Evolutionary conservation across 202 grass and related monocot genomes (phyloP).

Genomic region (Setaria italica): DNA sequence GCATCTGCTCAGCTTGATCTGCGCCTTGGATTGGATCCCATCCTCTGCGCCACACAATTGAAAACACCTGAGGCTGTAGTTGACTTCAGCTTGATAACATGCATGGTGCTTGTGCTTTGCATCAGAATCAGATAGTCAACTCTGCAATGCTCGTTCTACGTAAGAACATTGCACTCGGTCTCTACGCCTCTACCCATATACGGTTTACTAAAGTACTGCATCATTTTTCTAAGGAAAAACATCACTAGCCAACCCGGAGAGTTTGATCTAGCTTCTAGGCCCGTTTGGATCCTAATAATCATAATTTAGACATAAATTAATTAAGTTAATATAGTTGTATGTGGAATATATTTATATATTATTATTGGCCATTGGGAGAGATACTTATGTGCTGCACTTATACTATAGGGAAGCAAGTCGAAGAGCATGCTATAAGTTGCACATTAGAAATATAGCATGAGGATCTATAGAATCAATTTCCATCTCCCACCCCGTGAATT

Average conservation of each 20-base stretch:
- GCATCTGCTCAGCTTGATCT: background rate
- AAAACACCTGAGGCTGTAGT: constrained; percentile 1
- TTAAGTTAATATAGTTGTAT: too few relatives aligned
- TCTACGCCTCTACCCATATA: background rate
- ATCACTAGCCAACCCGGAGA: background rate
- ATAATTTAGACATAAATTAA: too few relatives aligned
- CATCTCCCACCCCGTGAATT: too few relatives aligned
- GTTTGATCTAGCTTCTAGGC: background rate
- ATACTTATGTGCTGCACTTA: too few relatives aligned
- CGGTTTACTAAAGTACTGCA: background rate
- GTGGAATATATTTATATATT: too few relatives aligned
- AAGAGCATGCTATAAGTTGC: too few relatives aligned
- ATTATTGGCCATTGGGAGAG: too few relatives aligned
- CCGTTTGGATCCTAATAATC: too few relatives aligned
- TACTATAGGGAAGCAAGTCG: too few relatives aligned
- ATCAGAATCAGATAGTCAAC: background rate
- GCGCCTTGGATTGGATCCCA: background rate
- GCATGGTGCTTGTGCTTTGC: background rate
- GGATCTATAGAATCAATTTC: too few relatives aligned
- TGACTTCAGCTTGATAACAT: constrained; percentile 18
- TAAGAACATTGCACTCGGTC: background rate
- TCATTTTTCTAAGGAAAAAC: background rate
- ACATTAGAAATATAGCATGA: too few relatives aligned
- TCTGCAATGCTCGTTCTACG: background rate
- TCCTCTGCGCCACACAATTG: background rate